Evolutionary conservation across 768 basidiomycete genomes (phyloP).

Genomic region (Tephrocybe sp.): DNA sequence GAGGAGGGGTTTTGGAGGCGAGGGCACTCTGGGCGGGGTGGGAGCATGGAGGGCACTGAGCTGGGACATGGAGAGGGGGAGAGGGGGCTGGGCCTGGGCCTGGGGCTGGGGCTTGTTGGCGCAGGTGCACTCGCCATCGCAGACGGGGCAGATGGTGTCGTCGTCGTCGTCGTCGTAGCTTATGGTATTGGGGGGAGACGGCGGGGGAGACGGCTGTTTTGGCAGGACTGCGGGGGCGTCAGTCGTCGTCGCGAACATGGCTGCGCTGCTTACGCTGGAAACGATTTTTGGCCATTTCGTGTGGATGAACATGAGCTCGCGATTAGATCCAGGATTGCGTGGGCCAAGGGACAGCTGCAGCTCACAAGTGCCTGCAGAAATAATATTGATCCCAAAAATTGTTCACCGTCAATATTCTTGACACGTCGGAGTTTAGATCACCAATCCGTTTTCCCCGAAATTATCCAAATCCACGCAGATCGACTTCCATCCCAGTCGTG

Average conservation of each 20-base stretch:
- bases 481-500: not conserved
- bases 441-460: too few species aligned
- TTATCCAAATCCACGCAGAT: too few species aligned
- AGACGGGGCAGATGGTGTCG: constrained; percentile 86
- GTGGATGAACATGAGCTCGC: constrained; percentile 43
- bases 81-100: too few species aligned
- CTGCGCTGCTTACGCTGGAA: constrained; percentile 29
- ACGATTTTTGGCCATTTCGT: constrained; percentile 43
- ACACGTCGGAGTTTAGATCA: constrained; percentile 16
- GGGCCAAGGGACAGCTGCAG: constrained; percentile 5
- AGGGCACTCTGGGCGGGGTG: constrained; percentile 27
- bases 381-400: constrained; percentile 8
- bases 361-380: constrained; percentile 14
- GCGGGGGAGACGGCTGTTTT: constrained; percentile 55
- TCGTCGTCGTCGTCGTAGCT: constrained; percentile 69
- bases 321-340: constrained; percentile 42
- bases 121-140: constrained; percentile 90
- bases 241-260: constrained; percentile 10
- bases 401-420: constrained; percentile 9
- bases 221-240: constrained; percentile 26
- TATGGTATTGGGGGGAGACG: constrained; percentile 70
- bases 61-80: constrained; percentile 35
- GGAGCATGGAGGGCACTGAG: constrained; percentile 36
- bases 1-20: constrained; percentile 22
- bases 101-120: constrained; percentile 51